Conservation (phyloP, 2,329 filamentous ascomycete genomes). For the Ophiosphaerella korrae region DNA sequence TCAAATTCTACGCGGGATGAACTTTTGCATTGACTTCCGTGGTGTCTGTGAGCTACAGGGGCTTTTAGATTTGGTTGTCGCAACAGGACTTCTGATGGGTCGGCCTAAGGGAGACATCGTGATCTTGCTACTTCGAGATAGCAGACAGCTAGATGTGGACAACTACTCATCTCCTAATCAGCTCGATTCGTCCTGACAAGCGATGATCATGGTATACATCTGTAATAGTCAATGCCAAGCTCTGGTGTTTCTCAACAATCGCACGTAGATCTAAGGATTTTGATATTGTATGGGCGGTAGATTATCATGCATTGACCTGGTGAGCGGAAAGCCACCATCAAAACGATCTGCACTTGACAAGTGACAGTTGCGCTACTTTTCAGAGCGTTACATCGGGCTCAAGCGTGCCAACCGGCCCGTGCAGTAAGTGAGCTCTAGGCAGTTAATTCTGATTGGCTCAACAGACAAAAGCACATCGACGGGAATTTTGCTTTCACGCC, state of each 20-base stretch:
- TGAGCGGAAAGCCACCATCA: conserved; percentile 15
- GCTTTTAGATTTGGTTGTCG: conserved; percentile 4
- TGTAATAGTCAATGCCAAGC: conserved; percentile 1
- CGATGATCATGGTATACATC: conserved; percentile 11
- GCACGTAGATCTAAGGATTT: conserved; percentile 12
- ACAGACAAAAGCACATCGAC: conserved; percentile 17
- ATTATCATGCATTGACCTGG: conserved; percentile 11
- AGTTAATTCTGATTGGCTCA: conserved; percentile 16
- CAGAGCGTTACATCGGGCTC: conserved; percentile 26
- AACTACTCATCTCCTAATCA: conserved; percentile 7
- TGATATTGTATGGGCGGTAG: conserved; percentile 11
- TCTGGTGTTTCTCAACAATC: conserved; percentile 8
- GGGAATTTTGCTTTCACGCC: conserved; percentile 11
- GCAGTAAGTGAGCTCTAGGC: conserved; percentile 6
- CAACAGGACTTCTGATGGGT: background rate
- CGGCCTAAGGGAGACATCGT: conserved; percentile 9
- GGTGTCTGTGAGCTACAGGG: conserved; percentile 9
- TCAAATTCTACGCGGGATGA: conserved; percentile 5
- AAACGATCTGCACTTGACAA: conserved; percentile 8
- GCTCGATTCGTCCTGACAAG: conserved; percentile 6
- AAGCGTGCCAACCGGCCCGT: conserved; percentile 7
- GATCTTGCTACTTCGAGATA: conserved; percentile 13
- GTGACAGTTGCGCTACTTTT: conserved; percentile 21
- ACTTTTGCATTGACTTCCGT: conserved; percentile 5
- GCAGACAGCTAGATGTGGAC: conserved; percentile 15